Evolutionary conservation across 2,329 filamentous ascomycete species (phyloP).

Genomic region (Anthostomella pinea): DNA sequence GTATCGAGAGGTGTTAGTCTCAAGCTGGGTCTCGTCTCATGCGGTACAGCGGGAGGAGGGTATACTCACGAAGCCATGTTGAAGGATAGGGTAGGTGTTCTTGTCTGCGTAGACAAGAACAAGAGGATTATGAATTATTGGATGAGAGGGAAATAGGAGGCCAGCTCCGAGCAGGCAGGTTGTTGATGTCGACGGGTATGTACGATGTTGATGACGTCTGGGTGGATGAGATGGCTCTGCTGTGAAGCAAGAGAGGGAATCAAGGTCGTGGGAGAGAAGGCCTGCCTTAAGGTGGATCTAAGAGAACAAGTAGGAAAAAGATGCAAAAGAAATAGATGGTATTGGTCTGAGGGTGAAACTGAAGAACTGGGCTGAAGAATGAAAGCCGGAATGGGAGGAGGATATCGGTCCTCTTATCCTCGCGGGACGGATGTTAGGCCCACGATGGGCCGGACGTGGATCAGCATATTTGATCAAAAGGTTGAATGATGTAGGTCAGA

Average conservation of each 20-base stretch:
- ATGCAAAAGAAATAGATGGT: constrained; percentile 25
- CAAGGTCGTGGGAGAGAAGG: constrained; percentile 22
- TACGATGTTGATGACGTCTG: constrained; percentile 14
- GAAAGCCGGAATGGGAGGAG: constrained; percentile 23
- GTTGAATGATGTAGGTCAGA: constrained; percentile 22
- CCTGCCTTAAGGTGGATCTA: constrained; percentile 28
- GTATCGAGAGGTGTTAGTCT: constrained; percentile 28
- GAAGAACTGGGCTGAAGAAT: constrained; percentile 25
- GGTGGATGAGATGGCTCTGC: constrained; percentile 13
- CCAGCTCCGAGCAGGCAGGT: constrained; percentile 27
- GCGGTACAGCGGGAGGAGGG: constrained; percentile 1
- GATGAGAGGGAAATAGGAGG: constrained; percentile 23
- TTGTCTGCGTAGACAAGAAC: constrained; percentile 28
- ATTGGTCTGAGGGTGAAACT: constrained; percentile 30
- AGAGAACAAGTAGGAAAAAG: constrained; percentile 22
- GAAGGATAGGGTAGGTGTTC: constrained; percentile 22
- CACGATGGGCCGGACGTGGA: too few species aligned
- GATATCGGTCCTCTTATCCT: constrained; percentile 33
- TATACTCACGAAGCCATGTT: constrained; percentile 44
- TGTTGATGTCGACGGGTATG: constrained; percentile 14
- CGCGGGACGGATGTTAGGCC: constrained; percentile 19
- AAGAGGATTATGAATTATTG: constrained; percentile 27
- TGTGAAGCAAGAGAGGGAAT: constrained; percentile 26
- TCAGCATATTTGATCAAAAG: too few species aligned
- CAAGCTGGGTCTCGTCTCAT: constrained; percentile 6